Percentiles rank a stretch among this genome's conserved stretches.
phyloP scores from a whole-genome alignment of 768 basidiomycete species.

The Dioszegia aurantiaca region DNA sequence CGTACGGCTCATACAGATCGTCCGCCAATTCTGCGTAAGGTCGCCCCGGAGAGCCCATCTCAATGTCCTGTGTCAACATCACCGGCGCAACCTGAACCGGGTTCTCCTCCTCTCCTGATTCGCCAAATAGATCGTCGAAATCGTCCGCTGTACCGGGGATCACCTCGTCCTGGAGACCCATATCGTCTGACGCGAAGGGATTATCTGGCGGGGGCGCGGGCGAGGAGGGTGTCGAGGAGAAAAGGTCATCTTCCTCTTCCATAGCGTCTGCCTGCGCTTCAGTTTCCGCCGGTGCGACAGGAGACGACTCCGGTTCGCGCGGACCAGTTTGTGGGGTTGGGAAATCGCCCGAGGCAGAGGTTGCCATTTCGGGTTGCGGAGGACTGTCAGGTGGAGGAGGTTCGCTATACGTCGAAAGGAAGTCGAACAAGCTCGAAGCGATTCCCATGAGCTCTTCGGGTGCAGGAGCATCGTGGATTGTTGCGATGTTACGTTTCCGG shows the following conservation, averaged over 20 bases:
- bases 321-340: conserved; percentile 3
- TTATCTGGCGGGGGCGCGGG: neutral
- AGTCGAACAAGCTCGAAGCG: conserved; percentile 16
- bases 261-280: neutral
- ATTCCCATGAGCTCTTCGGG: conserved; percentile 3
- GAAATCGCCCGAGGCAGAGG: neutral
- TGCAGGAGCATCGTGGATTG: neutral
- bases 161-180: neutral
- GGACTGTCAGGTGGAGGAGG: neutral
- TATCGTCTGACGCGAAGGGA: neutral
- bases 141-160: conserved; percentile 8
- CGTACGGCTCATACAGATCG: conserved; percentile 1
- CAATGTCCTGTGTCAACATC: conserved; percentile 7
- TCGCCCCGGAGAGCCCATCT: conserved; percentile 1
- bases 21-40: neutral
- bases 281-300: neutral
- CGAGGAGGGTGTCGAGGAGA: too few species aligned
- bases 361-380: neutral
- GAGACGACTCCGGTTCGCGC: neutral
- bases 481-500: conserved; percentile 6
- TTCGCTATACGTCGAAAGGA: conserved; percentile 16
- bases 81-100: neutral
- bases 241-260: neutral
- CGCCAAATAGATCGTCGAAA: conserved; percentile 13
- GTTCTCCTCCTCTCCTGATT: neutral